These are phyloP conservation scores for Tylopilus orsonianus DNA, from an alignment of 1,284 basidiomycete species.

Conservation along the genomic window DNA sequence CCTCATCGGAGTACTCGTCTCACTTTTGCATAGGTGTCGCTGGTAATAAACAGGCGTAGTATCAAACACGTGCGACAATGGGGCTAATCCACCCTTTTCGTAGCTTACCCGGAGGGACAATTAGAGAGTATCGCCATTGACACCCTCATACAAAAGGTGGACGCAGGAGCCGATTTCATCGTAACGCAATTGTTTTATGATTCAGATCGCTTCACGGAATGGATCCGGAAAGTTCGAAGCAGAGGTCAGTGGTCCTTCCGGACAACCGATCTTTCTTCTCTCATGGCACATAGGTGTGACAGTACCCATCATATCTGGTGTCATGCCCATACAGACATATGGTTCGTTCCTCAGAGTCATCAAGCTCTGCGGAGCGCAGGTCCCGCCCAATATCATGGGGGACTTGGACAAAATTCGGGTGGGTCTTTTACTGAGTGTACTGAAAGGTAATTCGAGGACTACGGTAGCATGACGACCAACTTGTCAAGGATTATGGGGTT, in stretches of 20 bases:
- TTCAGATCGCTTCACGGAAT: constrained; percentile 78
- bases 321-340: constrained; percentile 99
- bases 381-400: constrained; percentile 70
- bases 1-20: constrained; percentile 74
- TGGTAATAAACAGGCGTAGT: constrained; percentile 43
- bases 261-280: constrained; percentile 4
- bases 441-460: constrained; percentile 18
- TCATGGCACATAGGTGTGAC: constrained; percentile 65
- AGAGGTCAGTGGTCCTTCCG: constrained; percentile 51
- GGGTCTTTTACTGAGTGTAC: constrained; percentile 30
- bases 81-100: constrained; percentile 8
- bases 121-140: constrained; percentile 74
- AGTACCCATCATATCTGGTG: constrained; percentile 90
- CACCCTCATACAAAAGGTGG: constrained; percentile 85
- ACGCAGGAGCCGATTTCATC: constrained; percentile 95
- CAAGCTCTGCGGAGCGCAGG: constrained; percentile 82
- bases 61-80: background rate
- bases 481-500: constrained; percentile 89
- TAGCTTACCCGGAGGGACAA: constrained; percentile 93
- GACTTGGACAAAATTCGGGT: constrained; percentile 82
- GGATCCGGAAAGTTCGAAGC: constrained; percentile 71
- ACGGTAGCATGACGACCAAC: constrained; percentile 81
- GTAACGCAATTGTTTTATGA: constrained; percentile 99
- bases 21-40: constrained; percentile 93
- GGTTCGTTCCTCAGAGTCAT: constrained; percentile 89